Percentiles rank a stretch among this genome's conserved stretches.
Conservation (phyloP, 805 yeast species). For the Hanseniaspora clermontiae region DNA sequence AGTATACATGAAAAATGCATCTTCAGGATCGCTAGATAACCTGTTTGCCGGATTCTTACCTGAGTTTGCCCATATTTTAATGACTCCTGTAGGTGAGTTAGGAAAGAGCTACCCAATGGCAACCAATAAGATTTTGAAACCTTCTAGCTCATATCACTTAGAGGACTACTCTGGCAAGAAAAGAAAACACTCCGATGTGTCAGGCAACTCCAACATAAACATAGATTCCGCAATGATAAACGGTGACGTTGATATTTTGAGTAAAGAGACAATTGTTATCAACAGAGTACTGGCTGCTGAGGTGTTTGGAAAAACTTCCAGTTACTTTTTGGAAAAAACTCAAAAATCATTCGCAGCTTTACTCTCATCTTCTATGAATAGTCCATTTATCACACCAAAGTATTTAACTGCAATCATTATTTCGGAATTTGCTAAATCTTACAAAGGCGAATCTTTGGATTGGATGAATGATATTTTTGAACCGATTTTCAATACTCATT, state of each 20-base stretch:
- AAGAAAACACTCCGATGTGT: slow-evolving; percentile 27
- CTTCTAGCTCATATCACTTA: slow-evolving; percentile 38
- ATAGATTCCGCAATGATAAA: slow-evolving; percentile 85
- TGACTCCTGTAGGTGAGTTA: slow-evolving; percentile 92
- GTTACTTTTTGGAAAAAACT: slow-evolving; percentile 35
- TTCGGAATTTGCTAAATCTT: slow-evolving; percentile 46
- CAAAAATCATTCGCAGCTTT: slow-evolving; percentile 30
- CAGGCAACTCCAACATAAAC: slow-evolving; percentile 48
- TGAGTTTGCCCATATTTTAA: slow-evolving; percentile 52
- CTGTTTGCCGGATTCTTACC: slow-evolving; percentile 44
- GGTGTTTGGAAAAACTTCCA: slow-evolving; percentile 58
- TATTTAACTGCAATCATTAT: slow-evolving; percentile 55
- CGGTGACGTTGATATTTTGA: slow-evolving; percentile 83
- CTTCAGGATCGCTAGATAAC: slow-evolving; percentile 28
- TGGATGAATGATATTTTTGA: slow-evolving; percentile 19
- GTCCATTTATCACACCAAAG: slow-evolving; percentile 71
- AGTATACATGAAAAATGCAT: slow-evolving; percentile 31
- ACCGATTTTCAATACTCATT: slow-evolving; percentile 35
- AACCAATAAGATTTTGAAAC: slow-evolving; percentile 56
- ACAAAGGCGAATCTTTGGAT: slow-evolving; percentile 17
- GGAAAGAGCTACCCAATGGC: slow-evolving; percentile 81
- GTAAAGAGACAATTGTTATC: slow-evolving; percentile 56
- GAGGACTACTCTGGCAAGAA: slow-evolving; percentile 23
- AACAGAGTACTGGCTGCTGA: slow-evolving; percentile 65
- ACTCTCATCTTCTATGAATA: slow-evolving; percentile 33